Evolutionary conservation across 2,329 filamentous ascomycete genomes (phyloP).

Genomic region (Aspergillus pseudonomiae): DNA sequence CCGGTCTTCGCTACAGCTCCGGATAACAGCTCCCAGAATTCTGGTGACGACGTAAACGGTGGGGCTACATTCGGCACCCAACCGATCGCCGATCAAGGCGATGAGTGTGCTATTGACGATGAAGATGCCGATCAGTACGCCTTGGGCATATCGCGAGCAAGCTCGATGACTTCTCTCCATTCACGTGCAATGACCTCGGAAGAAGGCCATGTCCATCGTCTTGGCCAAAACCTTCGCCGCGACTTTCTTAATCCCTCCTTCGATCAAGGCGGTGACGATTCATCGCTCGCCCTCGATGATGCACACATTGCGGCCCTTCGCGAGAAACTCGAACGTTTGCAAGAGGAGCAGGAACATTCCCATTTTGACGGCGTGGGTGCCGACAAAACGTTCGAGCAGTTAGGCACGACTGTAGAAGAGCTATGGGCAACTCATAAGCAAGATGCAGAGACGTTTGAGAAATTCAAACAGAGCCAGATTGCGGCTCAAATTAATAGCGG

Average conservation of each 20-base stretch:
- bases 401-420: conserved; percentile 51
- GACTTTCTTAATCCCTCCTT: conserved; percentile 60
- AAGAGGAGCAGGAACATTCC: conserved; percentile 45
- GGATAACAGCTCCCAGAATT: conserved; percentile 39
- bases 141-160: conserved; percentile 59
- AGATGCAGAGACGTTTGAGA: conserved; percentile 49
- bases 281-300: conserved; percentile 39
- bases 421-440: conserved; percentile 45
- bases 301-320: conserved; percentile 51
- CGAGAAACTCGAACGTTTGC: conserved; percentile 46
- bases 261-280: conserved; percentile 40
- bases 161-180: conserved; percentile 69
- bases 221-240: conserved; percentile 67
- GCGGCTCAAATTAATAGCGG: conserved; percentile 51
- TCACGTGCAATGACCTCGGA: conserved; percentile 66
- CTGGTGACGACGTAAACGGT: conserved; percentile 32
- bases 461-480: conserved; percentile 49
- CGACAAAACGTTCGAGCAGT: conserved; percentile 46
- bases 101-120: conserved; percentile 41
- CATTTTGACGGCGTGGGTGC: conserved; percentile 42
- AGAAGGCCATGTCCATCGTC: conserved; percentile 70
- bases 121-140: conserved; percentile 48
- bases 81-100: conserved; percentile 30
- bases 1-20: conserved; percentile 21
- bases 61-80: conserved; percentile 36